Conservation (phyloP, 2,329 filamentous ascomycete genomes). For the Phyllachora maydis region DNA sequence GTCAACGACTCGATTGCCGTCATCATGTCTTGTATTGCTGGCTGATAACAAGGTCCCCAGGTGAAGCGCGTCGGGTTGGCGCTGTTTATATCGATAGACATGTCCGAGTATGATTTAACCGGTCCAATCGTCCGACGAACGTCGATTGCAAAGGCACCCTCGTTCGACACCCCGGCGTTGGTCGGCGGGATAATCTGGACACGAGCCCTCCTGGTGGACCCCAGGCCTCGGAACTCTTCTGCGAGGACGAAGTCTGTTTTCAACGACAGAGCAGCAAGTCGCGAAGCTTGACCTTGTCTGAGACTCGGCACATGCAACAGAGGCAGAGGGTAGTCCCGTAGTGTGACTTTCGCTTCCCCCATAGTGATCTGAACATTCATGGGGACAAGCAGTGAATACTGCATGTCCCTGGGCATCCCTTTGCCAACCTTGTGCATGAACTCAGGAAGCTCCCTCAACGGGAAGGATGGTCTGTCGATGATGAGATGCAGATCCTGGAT, state of each 20-base stretch:
- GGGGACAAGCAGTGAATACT: constrained; percentile 75
- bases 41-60: constrained; percentile 95
- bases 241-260: constrained; percentile 88
- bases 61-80: constrained; percentile 81
- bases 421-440: constrained; percentile 88
- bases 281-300: constrained; percentile 57
- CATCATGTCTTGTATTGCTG: constrained; percentile 98
- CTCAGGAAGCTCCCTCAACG: constrained; percentile 56
- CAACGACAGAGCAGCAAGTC: constrained; percentile 63
- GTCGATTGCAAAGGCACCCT: constrained; percentile 59
- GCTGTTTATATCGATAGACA: constrained; percentile 82
- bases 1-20: constrained; percentile 97
- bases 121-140: constrained; percentile 82
- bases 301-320: constrained; percentile 77
- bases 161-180: constrained; percentile 29
- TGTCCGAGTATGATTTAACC: constrained; percentile 91
- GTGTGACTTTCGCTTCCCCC: constrained; percentile 68
- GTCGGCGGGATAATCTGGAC: constrained; percentile 68
- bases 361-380: constrained; percentile 80
- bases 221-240: constrained; percentile 68
- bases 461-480: constrained; percentile 86
- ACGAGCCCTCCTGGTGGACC: constrained; percentile 61
- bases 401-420: constrained; percentile 80
- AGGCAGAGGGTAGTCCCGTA: constrained; percentile 87
- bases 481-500: constrained; percentile 71